Evolutionary conservation across 257 asterid genomes (phyloP), one percentile per base, ranked within the genome.

Genomic region (Craterostigma plantagineum): DNA sequence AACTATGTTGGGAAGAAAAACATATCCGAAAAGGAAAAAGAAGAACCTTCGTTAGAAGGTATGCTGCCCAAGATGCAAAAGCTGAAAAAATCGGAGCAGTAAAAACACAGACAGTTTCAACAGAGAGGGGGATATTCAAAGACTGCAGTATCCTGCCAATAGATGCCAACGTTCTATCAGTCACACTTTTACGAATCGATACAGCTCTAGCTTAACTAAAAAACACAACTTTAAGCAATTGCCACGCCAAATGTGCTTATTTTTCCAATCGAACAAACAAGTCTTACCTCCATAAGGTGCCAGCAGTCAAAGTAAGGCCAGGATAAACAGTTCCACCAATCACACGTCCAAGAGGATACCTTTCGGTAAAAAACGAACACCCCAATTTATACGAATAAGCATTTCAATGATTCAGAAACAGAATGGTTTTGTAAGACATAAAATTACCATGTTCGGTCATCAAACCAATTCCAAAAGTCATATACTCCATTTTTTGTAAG

Each of bases 381-480:
- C 30, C 30, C 30, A 2, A 23, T 2, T 23, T 23, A 6, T 23
- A 23, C 6, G 30, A 23, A 23, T 23, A 23, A 2, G 6, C 6
- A 23, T 23, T 23, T 23, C 30, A 23, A 23, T 6, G 6, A 23
- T 23, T 23, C 30, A 23, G 30, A 23, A 23, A 2, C n/a, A n/a
- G n/a, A n/a, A n/a, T n/a, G n/a, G n/a, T n/a, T n/a, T n/a, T n/a
- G n/a, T 23, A 23, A 23, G 30, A 23, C 30, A 23, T 23, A 23
- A 23, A 2, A 23, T 72, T 83, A 90, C 99, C 99, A 90, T 55
- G 99, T 90, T 16, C 96, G 86, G 64, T 90, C 96, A 46, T 90
- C 99, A 71, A 90, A 90, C 95, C 95, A 90, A 46, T 90, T 90
- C 99, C 99, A 90, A 59, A 90, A 90, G 81, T 90, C 96, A 60